phyloP scores from a whole-genome alignment of 2,329 filamentous ascomycete genomes.

The Botryotinia narcissicola region DNA sequence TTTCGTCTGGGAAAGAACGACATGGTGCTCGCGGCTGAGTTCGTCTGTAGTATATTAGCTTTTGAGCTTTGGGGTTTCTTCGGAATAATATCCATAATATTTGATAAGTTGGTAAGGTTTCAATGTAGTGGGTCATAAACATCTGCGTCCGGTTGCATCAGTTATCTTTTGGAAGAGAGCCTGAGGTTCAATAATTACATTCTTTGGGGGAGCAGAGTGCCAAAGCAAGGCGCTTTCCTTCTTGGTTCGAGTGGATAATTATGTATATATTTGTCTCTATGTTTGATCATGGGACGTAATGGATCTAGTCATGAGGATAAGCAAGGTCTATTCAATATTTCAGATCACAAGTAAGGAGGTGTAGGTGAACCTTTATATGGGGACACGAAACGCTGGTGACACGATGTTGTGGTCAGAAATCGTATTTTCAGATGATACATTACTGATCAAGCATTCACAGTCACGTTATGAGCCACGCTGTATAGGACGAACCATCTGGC shows the following conservation, averaged over 20 bases:
- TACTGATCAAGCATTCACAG: not conserved
- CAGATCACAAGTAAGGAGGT: not conserved
- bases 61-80: not conserved
- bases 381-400: too few species aligned
- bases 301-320: not conserved
- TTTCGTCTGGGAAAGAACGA: not conserved
- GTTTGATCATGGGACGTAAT: not conserved
- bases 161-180: rapidly evolving
- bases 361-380: not conserved
- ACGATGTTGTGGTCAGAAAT: not conserved
- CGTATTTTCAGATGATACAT: not conserved
- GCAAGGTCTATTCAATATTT: not conserved
- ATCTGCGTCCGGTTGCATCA: too few species aligned
- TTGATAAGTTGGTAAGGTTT: not conserved
- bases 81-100: too few species aligned
- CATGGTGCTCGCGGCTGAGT: not conserved
- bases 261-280: not conserved
- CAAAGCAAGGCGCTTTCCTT: too few species aligned
- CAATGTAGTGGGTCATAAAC: not conserved
- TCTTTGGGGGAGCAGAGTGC: not conserved
- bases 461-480: not conserved
- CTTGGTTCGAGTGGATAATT: not conserved
- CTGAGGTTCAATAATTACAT: not conserved
- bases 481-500: not conserved
- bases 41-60: not conserved